Percentiles rank a stretch among this genome's conserved stretches.
phyloP scores from a whole-genome alignment of 2,329 filamentous ascomycete genomes.

The Corynespora cassiicola region DNA sequence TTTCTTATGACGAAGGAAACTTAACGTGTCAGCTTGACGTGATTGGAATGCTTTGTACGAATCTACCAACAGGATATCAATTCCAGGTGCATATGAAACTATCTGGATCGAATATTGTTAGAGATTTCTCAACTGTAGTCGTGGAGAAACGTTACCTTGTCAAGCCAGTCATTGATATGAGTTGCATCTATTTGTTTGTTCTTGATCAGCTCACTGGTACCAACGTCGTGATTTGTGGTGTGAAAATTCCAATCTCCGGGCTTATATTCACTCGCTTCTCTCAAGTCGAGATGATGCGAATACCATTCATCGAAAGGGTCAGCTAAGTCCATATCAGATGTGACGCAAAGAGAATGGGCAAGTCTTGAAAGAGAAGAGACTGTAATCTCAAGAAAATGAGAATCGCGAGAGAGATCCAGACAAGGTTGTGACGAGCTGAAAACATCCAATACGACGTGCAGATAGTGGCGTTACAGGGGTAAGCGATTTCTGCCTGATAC shows the following conservation, averaged over 20 bases:
- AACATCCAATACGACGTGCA: no score
- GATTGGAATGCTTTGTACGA: not conserved
- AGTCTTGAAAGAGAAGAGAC: no score
- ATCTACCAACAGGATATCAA: constrained; percentile 6
- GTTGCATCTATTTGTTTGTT: not conserved
- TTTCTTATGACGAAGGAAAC: constrained; percentile 4
- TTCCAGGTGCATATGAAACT: not conserved
- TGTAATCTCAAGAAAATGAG: no score
- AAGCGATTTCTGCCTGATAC: no score
- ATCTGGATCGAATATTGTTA: not conserved
- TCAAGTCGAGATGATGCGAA: constrained; percentile 1
- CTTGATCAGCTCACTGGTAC: not conserved
- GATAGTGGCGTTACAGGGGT: no score
- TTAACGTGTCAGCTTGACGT: constrained; percentile 1
- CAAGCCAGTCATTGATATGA: constrained; percentile 3
- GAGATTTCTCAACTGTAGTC: not conserved
- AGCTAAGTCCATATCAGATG: constrained; percentile 5
- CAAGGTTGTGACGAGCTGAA: no score
- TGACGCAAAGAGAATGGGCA: no score
- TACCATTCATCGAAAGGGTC: constrained; percentile 12
- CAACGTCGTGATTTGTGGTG: constrained; percentile 4
- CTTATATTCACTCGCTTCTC: constrained; percentile 2
- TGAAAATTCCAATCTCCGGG: constrained; percentile 6
- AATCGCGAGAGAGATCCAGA: no score
- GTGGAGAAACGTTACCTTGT: not conserved